Conservation (phyloP, 495 filamentous ascomycete species). For the Tuber calosporum region DNA sequence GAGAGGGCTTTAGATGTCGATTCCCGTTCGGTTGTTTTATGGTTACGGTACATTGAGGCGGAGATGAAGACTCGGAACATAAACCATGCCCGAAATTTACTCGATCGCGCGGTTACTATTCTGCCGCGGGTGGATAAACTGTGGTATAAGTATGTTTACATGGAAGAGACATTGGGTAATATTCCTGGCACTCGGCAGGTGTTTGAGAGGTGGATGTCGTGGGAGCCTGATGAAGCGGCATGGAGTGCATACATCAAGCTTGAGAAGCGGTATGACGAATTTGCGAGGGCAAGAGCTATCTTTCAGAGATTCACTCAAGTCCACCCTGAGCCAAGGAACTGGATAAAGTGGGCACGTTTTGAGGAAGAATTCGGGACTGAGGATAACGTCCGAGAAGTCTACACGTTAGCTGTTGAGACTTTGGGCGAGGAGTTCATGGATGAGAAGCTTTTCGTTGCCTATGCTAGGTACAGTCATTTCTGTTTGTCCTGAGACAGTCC, state of each 20-base stretch:
- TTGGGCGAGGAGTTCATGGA: conserved; percentile 95
- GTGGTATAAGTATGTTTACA: conserved; percentile 98
- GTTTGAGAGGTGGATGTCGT: conserved; percentile 97
- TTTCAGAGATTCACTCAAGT: conserved; percentile 88
- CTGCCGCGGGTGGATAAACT: conserved; percentile 86
- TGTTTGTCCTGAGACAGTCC: not conserved
- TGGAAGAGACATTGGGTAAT: conserved; percentile 95
- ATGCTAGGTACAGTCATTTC: conserved; percentile 52
- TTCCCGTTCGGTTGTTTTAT: conserved; percentile 68
- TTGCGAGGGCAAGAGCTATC: conserved; percentile 71
- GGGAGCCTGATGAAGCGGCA: conserved; percentile 92
- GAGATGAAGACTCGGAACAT: conserved; percentile 97
- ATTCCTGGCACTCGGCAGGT: conserved; percentile 87
- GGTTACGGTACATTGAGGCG: conserved; percentile 84
- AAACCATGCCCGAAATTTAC: conserved; percentile 89
- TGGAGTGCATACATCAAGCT: conserved; percentile 96
- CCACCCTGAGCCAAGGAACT: conserved; percentile 90
- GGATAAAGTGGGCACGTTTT: conserved; percentile 98
- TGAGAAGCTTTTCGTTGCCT: conserved; percentile 87
- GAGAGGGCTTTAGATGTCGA: conserved; percentile 92
- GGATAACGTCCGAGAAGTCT: conserved; percentile 87
- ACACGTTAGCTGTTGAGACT: conserved; percentile 78
- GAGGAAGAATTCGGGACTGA: conserved; percentile 91
- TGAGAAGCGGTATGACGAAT: conserved; percentile 90
- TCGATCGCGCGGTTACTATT: conserved; percentile 90